phyloP scores from a whole-genome alignment of 2,329 filamentous ascomycete species.

The Aspergillus amoenus region DNA sequence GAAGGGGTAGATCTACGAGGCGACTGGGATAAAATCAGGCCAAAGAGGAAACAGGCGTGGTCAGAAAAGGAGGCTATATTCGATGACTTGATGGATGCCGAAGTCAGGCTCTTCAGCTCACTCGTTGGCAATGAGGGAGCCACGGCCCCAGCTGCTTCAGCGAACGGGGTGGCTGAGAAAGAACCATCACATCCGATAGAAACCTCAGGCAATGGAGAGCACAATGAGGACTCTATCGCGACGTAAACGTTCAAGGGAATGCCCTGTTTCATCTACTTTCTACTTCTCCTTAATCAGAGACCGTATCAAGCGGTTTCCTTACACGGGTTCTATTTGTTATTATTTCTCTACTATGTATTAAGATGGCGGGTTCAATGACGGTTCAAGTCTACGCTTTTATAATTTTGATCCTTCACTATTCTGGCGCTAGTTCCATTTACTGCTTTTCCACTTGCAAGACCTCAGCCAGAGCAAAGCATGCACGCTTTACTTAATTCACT shows the following conservation, averaged over 20 bases:
- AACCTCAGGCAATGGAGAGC: background rate
- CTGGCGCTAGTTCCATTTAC: background rate
- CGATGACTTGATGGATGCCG: constrained; percentile 44
- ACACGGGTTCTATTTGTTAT: background rate
- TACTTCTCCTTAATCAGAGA: background rate
- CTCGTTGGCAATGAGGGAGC: constrained; percentile 17
- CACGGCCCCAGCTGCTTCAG: background rate
- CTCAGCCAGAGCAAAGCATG: background rate
- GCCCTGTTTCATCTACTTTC: background rate
- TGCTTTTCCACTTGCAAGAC: background rate
- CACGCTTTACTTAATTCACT: no score
- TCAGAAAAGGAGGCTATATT: constrained; percentile 45
- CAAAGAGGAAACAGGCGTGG: constrained; percentile 41
- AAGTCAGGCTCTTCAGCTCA: constrained; percentile 37
- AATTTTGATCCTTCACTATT: background rate
- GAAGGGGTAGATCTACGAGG: constrained; percentile 39
- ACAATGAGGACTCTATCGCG: background rate
- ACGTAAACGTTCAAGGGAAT: background rate
- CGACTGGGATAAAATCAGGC: constrained; percentile 40
- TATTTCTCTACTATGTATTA: background rate
- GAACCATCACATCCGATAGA: background rate
- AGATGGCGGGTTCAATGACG: background rate
- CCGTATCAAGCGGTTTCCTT: background rate
- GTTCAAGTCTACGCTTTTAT: background rate
- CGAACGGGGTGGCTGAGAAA: constrained; percentile 1